Evolutionary conservation across 2,329 filamentous ascomycete species (phyloP), one percentile per base, ranked within the genome.

Genomic region (Talaromyces funiculosus): DNA sequence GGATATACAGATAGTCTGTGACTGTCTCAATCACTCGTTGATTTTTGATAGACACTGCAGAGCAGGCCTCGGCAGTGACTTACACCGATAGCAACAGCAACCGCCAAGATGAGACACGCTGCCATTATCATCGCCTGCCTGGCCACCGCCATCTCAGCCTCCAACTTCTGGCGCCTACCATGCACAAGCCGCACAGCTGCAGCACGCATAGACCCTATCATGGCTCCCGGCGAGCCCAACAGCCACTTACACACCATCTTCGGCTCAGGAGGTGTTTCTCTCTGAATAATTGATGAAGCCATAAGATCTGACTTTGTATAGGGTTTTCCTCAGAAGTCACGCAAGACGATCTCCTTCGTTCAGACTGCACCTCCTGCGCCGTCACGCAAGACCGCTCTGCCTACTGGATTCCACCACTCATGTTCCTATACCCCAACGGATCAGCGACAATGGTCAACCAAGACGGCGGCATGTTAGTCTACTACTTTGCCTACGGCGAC

Each of bases 401-500:
- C 33, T 96, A 96, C 78, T 96, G 91, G 90, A 85, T 86, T 57
- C 92, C 92, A 0, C 77, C 84, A 2, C 71, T 96, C 64, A 92
- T 93, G 78, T 96, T 96, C 74, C 75, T 86, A 70, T 84, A 92
- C 68, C 69, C 76, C 12, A 88, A 89, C 66, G 84, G 88, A 61
- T 79, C 85, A 60, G 85, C 85, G 55, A 83, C 89, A 67, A 73
- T 89, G 60, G 90, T 96, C 49, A 75, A 82, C 1, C 86, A 94
- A 72, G 83, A 88, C 55, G 90, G 91, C 63, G 90, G 92, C 64
- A 90, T 95, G 84, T 85, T 95, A 71, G 89, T 88, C 86, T 97
- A 97, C 81, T 97, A 97, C 75, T 85, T 96, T 53, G 84, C 91
- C 10, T 86, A 88, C 69, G 82, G 84, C 49, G 81, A 82, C 8